Evolutionary conservation across 208 protist species (phyloP).

Genomic region (Acanthamoeba castellanii): DNA sequence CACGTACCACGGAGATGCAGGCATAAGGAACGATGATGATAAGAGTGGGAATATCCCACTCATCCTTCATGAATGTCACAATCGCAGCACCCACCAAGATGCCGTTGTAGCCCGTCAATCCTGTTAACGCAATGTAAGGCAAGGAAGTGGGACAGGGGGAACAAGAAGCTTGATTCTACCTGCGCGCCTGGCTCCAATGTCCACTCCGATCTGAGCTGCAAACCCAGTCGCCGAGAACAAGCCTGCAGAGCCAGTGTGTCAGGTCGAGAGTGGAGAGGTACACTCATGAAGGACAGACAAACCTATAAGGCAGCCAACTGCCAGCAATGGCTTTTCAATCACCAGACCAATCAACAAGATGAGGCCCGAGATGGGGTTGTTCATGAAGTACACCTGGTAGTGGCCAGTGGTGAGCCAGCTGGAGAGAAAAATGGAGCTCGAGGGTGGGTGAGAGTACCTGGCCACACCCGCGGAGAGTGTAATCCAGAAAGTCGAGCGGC

Average conservation of each 20-base stretch:
- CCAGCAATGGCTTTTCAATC: neutral
- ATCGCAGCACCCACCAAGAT: neutral
- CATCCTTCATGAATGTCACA: neutral
- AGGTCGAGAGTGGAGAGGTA: neutral
- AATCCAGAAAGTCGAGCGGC: constrained; percentile 34
- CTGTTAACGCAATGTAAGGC: neutral
- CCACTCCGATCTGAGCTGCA: constrained; percentile 30
- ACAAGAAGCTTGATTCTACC: neutral
- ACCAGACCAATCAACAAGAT: neutral
- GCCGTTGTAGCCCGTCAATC: constrained; percentile 23
- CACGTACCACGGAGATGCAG: neutral
- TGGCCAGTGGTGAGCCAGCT: neutral
- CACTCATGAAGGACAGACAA: too few relatives aligned
- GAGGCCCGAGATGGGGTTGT: constrained; percentile 36
- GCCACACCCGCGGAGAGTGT: constrained; percentile 2
- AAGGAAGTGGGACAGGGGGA: neutral
- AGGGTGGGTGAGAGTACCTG: neutral
- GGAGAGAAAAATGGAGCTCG: neutral
- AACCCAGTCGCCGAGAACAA: constrained; percentile 15
- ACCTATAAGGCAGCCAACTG: constrained; percentile 5
- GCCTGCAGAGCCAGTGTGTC: neutral
- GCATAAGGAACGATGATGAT: constrained; percentile 14
- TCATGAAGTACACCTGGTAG: constrained; percentile 50
- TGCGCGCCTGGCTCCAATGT: neutral
- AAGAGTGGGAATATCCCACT: constrained; percentile 12